Evolutionary conservation across 2,329 filamentous ascomycete species (phyloP).

Genomic region (Atkinsonella texensis): DNA sequence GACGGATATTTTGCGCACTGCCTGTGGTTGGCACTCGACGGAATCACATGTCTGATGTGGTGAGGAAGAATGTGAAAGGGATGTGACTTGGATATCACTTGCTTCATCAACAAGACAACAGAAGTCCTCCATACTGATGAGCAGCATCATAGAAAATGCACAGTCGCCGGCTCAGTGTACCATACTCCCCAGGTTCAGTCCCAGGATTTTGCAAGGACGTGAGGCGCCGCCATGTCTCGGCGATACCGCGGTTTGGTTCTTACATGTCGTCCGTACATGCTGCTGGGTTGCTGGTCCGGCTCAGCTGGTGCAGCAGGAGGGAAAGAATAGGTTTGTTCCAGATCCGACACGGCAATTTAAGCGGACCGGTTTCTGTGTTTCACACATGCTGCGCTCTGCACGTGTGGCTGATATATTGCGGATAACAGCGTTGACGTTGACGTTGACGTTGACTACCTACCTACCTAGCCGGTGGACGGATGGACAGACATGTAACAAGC

Average conservation of each 20-base stretch:
- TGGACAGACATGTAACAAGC: neutral
- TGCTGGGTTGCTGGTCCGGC: neutral
- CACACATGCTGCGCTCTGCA: neutral
- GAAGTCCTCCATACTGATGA: no score
- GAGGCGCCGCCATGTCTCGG: constrained; percentile 11
- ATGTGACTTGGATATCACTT: neutral
- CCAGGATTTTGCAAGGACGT: neutral
- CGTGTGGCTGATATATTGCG: neutral
- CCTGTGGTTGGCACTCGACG: no score
- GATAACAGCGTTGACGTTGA: neutral
- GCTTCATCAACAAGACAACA: neutral
- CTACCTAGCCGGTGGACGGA: neutral
- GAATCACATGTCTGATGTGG: no score
- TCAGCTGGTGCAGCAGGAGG: neutral
- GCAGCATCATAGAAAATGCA: neutral
- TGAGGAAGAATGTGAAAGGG: no score
- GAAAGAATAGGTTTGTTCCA: neutral
- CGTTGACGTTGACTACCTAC: no score
- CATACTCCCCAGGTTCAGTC: neutral
- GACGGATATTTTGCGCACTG: neutral
- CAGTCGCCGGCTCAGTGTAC: neutral
- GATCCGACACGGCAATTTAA: neutral
- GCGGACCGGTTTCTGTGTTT: neutral
- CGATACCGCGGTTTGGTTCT: constrained; percentile 6
- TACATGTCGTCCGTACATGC: neutral